Conservation (phyloP, 768 basidiomycete genomes). For the Thelephora ganbajun region DNA sequence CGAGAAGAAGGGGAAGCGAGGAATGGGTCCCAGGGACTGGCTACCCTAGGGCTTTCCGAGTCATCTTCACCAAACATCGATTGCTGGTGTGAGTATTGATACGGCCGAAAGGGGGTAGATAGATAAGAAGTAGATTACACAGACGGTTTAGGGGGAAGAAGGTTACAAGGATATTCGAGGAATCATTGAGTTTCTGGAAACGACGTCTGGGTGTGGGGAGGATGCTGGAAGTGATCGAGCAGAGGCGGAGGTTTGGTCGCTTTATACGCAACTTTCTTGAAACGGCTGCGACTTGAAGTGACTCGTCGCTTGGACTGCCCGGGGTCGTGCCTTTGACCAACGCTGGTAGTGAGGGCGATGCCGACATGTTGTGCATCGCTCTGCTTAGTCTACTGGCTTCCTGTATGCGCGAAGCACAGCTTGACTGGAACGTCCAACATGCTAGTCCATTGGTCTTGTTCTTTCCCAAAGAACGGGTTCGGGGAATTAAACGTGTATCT, state of each 20-base stretch:
- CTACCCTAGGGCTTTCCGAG: conserved; percentile 65
- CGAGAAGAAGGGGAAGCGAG: conserved; percentile 37
- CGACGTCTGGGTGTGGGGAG: too few species aligned
- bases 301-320: too few species aligned
- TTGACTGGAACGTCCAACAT: too few species aligned
- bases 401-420: too few species aligned
- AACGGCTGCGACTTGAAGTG: too few species aligned
- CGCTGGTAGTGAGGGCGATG: too few species aligned
- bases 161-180: conserved; percentile 36
- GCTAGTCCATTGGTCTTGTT: too few species aligned
- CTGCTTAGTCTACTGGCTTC: too few species aligned
- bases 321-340: too few species aligned
- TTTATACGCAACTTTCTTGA: neutral
- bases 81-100: neutral
- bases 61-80: conserved; percentile 75
- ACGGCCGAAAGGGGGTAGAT: conserved; percentile 7
- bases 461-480: too few species aligned
- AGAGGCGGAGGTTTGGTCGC: conserved; percentile 1
- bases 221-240: neutral
- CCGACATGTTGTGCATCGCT: too few species aligned
- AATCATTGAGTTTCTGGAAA: conserved; percentile 26
- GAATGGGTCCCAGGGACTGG: conserved; percentile 73
- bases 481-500: too few species aligned
- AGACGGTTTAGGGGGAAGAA: conserved; percentile 1
- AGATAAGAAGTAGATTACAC: conserved; percentile 3